Conservation (phyloP, 2,329 filamentous ascomycete genomes). For the Didymella glomerata region DNA sequence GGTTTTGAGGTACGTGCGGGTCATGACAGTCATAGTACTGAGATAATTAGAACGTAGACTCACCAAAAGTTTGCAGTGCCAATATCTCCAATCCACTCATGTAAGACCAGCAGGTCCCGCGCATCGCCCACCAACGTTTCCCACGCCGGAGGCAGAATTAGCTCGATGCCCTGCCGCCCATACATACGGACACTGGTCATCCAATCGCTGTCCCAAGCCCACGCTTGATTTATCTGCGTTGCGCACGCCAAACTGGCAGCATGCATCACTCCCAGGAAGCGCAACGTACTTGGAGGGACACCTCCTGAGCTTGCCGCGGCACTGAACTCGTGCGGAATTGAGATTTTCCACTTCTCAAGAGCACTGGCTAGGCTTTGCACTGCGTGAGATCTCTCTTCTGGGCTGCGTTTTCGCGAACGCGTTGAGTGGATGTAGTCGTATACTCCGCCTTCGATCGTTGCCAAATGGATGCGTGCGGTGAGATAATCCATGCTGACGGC, state of each 20-base stretch:
- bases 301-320: neutral
- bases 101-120: neutral
- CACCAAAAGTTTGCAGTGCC: neutral
- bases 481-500: neutral
- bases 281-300: neutral
- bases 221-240: neutral
- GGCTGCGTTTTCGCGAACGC: neutral
- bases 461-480: neutral
- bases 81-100: neutral
- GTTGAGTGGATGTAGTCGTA: neutral
- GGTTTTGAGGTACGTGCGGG: too few relatives aligned
- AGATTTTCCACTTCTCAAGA: neutral
- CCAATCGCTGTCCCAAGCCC: neutral
- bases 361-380: neutral
- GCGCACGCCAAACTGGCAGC: neutral
- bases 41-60: neutral
- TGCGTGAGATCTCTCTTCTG: neutral
- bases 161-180: neutral
- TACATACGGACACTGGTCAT: neutral
- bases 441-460: neutral
- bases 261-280: neutral
- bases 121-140: neutral
- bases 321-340: neutral
- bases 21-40: too few relatives aligned
- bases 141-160: neutral